phyloP scores from a whole-genome alignment of 768 basidiomycete species.

The Exidia glandulosa region DNA sequence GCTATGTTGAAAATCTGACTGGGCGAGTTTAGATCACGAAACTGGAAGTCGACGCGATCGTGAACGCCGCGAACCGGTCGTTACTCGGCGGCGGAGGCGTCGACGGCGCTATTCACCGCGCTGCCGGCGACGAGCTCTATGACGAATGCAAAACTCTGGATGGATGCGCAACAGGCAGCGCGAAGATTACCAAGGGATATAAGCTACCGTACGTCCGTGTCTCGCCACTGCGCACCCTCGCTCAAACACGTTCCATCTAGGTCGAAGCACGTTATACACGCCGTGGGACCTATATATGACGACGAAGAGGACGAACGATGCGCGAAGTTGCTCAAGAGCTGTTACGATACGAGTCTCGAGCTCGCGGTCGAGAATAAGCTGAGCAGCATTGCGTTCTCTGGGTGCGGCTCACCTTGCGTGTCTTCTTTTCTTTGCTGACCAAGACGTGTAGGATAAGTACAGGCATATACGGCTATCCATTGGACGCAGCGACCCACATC shows the following conservation, averaged over 20 bases:
- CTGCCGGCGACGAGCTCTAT: conserved; percentile 54
- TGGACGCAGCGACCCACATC: conserved; percentile 57
- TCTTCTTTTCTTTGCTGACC: conserved; percentile 12
- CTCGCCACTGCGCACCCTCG: neutral
- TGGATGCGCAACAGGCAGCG: conserved; percentile 60
- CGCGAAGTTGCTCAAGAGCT: conserved; percentile 49
- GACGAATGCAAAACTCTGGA: conserved; percentile 62
- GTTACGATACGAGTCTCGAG: conserved; percentile 54
- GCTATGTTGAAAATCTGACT: too few species aligned
- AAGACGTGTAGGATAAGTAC: conserved; percentile 57
- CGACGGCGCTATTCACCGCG: conserved; percentile 72
- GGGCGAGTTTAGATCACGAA: conserved; percentile 54
- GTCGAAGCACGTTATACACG: conserved; percentile 68
- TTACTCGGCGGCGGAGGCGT: conserved; percentile 54
- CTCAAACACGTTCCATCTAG: too few species aligned
- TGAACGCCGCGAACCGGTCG: conserved; percentile 71
- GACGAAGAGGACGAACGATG: conserved; percentile 27
- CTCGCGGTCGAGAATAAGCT: conserved; percentile 49
- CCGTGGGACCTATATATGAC: conserved; percentile 68
- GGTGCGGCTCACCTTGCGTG: neutral
- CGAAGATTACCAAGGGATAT: conserved; percentile 74
- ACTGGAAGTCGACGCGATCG: conserved; percentile 59
- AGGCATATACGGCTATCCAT: conserved; percentile 69
- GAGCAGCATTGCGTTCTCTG: conserved; percentile 42
- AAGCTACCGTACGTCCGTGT: too few species aligned